These are phyloP conservation scores for Madurella fahalii DNA, from an alignment of 2,329 filamentous ascomycete genomes.

Conservation along the genomic window DNA sequence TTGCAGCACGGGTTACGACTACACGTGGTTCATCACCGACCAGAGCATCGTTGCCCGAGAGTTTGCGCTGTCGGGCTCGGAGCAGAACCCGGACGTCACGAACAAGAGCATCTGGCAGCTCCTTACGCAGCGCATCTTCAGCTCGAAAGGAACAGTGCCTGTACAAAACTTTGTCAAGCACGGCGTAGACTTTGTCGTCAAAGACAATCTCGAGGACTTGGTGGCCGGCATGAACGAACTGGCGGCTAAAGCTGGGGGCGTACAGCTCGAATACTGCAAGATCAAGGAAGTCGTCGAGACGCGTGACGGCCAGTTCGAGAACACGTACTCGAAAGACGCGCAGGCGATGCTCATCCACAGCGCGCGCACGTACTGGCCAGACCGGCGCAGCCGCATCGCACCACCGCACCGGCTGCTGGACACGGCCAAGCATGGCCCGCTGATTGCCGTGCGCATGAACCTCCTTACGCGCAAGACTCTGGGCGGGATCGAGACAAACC, in stretches of 20 bases:
- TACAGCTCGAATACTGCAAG: conserved; percentile 41
- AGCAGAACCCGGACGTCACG: conserved; percentile 60
- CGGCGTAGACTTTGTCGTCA: conserved; percentile 56
- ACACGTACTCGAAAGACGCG: conserved; percentile 55
- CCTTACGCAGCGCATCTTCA: conserved; percentile 47
- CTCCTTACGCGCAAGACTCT: conserved; percentile 58
- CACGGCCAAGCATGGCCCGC: conserved; percentile 48
- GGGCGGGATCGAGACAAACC: conserved; percentile 56
- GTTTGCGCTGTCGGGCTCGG: conserved; percentile 58
- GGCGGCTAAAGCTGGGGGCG: conserved; percentile 42
- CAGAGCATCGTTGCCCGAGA: conserved; percentile 57
- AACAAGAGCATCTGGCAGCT: conserved; percentile 53
- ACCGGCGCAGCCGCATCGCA: conserved; percentile 48
- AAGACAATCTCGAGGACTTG: conserved; percentile 52
- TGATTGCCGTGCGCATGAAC: conserved; percentile 59
- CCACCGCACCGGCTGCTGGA: conserved; percentile 52
- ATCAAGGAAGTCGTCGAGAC: conserved; percentile 47
- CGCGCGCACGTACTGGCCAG: conserved; percentile 52
- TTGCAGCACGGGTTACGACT: conserved; percentile 57
- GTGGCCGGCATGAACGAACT: conserved; percentile 58
- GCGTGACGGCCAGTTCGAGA: conserved; percentile 54
- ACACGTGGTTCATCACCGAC: conserved; percentile 60
- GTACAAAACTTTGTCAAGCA: conserved; percentile 58
- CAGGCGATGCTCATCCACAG: conserved; percentile 60
- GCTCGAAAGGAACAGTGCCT: conserved; percentile 47